Percentiles rank a stretch among this genome's conserved stretches.
These are phyloP conservation scores for Coemansia sp. DNA, from an alignment of 192 early-diverging fungal species.

Conservation along the genomic window DNA sequence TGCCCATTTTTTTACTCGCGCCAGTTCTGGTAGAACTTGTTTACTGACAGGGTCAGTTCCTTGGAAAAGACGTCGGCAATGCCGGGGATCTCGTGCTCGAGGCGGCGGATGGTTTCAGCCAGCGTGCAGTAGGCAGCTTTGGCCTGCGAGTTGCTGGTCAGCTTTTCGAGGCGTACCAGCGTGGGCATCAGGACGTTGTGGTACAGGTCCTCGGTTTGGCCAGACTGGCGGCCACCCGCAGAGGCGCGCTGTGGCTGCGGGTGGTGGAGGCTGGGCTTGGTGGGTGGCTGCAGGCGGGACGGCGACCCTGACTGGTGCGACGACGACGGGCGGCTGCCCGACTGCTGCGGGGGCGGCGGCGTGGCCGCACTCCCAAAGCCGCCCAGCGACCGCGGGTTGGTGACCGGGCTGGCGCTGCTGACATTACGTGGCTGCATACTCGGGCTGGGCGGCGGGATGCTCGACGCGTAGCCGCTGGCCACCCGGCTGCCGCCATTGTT, in stretches of 20 bases:
- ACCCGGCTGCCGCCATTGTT: constrained; percentile 19
- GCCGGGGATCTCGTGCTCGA: constrained; percentile 50
- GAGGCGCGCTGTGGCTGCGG: constrained; percentile 30
- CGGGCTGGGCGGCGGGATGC: constrained; percentile 45
- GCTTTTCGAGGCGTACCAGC: constrained; percentile 40
- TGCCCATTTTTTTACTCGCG: constrained; percentile 33
- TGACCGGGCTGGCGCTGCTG: constrained; percentile 36
- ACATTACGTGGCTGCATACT: constrained; percentile 37
- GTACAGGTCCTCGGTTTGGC: constrained; percentile 40
- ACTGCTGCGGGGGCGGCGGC: constrained; percentile 21
- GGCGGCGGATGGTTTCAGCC: constrained; percentile 46
- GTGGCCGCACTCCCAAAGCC: constrained; percentile 27
- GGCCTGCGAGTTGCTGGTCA: constrained; percentile 41
- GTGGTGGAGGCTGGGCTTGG: constrained; percentile 13
- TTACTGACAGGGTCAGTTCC: constrained; percentile 42
- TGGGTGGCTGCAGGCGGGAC: constrained; percentile 5
- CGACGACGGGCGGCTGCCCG: constrained; percentile 42
- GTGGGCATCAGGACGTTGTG: constrained; percentile 50
- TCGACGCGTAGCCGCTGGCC: constrained; percentile 25
- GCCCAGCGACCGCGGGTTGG: constrained; percentile 21
- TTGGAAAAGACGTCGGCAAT: constrained; percentile 50
- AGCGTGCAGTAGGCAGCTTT: constrained; percentile 46
- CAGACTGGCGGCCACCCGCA: constrained; percentile 10
- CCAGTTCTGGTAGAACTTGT: constrained; percentile 48
- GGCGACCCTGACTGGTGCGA: constrained; percentile 32